Conservation (phyloP, 495 filamentous ascomycete genomes). For the Penicillium robsamsonii region DNA sequence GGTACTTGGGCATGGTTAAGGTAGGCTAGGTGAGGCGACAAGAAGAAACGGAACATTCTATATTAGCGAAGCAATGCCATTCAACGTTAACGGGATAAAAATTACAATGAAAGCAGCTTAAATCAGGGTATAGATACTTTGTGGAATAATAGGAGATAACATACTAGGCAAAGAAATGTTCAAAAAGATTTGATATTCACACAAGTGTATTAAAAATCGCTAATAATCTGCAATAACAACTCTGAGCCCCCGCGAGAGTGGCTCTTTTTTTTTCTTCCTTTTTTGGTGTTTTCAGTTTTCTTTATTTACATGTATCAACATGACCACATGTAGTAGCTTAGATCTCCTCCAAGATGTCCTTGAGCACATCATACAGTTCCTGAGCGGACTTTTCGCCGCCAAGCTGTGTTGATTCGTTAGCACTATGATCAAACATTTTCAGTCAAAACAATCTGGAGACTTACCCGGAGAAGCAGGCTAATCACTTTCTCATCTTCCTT, state of each 20-base stretch:
- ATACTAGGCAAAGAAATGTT: no score
- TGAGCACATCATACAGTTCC: not conserved
- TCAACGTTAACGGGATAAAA: no score
- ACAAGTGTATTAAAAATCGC: not conserved
- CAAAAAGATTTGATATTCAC: not conserved
- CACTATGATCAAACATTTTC: not conserved
- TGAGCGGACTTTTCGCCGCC: not conserved
- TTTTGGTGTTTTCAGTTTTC: not conserved
- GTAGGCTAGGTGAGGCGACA: no score
- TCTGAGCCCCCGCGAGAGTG: not conserved
- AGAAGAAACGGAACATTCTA: no score
- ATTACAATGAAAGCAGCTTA: no score
- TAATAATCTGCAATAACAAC: not conserved
- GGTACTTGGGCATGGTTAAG: no score
- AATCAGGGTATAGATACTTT: no score
- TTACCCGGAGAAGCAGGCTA: constrained; percentile 70
- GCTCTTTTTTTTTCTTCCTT: not conserved
- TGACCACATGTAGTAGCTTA: not conserved
- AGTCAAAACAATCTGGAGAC: constrained; percentile 15
- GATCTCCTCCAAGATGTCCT: not conserved
- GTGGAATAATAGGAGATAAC: no score
- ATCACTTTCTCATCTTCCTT: constrained; percentile 57
- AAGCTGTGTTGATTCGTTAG: constrained; percentile 1
- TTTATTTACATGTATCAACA: not conserved
- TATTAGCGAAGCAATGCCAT: no score